These are phyloP conservation scores for Penicillium roqueforti DNA, from an alignment of 495 filamentous ascomycete species.

Conservation along the genomic window DNA sequence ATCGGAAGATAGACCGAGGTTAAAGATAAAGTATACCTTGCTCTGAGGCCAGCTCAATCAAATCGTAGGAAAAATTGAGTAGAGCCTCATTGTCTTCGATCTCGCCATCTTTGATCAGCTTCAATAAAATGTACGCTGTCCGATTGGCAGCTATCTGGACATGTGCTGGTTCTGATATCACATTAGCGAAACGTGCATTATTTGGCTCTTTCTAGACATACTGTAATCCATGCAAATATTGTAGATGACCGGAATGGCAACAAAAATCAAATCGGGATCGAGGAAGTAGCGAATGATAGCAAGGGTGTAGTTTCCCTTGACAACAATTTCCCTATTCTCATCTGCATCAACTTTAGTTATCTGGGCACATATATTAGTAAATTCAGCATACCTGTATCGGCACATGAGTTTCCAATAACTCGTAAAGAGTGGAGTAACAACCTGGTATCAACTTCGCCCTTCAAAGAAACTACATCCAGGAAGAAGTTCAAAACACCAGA, in stretches of 20 bases:
- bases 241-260: conserved; percentile 64
- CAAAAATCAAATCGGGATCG: conserved; percentile 46
- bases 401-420: conserved; percentile 75
- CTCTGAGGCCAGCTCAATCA: conserved; percentile 38
- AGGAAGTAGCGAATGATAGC: conserved; percentile 51
- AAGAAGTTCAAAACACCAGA: conserved; percentile 67
- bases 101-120: conserved; percentile 32
- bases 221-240: conserved; percentile 75
- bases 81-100: conserved; percentile 30
- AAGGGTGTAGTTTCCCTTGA: conserved; percentile 54
- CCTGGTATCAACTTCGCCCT: conserved; percentile 27
- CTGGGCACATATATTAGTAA: neutral
- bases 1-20: neutral
- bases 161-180: conserved; percentile 47
- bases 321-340: conserved; percentile 64
- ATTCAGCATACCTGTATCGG: conserved; percentile 60
- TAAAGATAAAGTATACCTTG: conserved; percentile 32
- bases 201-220: conserved; percentile 22
- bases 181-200: conserved; percentile 13
- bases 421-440: conserved; percentile 57
- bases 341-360: conserved; percentile 45
- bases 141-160: conserved; percentile 58
- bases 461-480: conserved; percentile 48
- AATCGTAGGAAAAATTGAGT: conserved; percentile 38
- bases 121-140: conserved; percentile 43